These are phyloP conservation scores for Daedalea quercina DNA, from an alignment of 768 basidiomycete genomes.

Conservation along the genomic window DNA sequence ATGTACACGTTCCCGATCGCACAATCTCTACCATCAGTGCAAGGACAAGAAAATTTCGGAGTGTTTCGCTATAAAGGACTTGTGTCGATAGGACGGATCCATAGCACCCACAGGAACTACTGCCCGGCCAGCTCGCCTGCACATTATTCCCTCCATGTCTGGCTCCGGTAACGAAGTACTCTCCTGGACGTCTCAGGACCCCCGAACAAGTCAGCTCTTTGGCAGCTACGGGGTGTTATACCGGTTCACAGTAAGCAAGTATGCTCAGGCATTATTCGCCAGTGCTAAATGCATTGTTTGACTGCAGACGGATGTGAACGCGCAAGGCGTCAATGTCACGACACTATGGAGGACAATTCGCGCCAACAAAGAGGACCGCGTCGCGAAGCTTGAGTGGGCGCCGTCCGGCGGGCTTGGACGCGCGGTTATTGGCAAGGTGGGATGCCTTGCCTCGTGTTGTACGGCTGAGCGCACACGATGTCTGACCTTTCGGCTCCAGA, in stretches of 20 bases:
- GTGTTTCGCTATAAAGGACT: conserved; percentile 46
- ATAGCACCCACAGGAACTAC: conserved; percentile 5
- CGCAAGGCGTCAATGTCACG: conserved; percentile 64
- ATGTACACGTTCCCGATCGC: conserved; percentile 75
- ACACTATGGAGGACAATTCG: conserved; percentile 79
- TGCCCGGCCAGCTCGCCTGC: conserved; percentile 8
- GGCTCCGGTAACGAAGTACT: conserved; percentile 49
- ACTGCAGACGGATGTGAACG: conserved; percentile 55
- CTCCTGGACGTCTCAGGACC: conserved; percentile 85
- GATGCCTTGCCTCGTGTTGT: conserved; percentile 5
- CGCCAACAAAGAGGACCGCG: conserved; percentile 79
- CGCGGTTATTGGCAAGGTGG: conserved; percentile 78
- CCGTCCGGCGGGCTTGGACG: conserved; percentile 78
- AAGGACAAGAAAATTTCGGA: conserved; percentile 42
- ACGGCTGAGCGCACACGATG: conserved; percentile 6
- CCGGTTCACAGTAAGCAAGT: conserved; percentile 61
- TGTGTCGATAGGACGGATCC: conserved; percentile 4
- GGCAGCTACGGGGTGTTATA: conserved; percentile 77
- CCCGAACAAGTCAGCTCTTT: conserved; percentile 77
- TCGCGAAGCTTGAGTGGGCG: conserved; percentile 86
- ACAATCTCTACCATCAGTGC: conserved; percentile 44
- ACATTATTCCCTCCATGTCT: conserved; percentile 33
- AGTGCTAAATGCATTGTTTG: conserved; percentile 2
- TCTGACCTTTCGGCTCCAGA: conserved; percentile 37
- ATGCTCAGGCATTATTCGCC: conserved; percentile 9